Percentiles rank a stretch among this genome's conserved stretches.
phyloP scores from a whole-genome alignment of 345 rosid genomes.

The Camelina sativa region DNA sequence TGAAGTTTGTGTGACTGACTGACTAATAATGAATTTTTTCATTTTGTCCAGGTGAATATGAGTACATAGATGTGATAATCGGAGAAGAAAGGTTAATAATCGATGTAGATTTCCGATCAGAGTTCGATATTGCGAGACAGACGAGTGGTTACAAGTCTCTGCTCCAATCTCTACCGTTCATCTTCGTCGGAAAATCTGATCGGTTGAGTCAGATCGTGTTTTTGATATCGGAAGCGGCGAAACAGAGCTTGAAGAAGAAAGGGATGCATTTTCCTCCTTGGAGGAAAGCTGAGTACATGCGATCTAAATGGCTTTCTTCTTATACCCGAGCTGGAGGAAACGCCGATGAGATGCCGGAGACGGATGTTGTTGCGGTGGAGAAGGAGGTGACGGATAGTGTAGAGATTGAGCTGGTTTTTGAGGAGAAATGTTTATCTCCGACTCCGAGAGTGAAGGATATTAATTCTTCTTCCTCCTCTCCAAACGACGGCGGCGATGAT shows the following conservation, averaged over 20 bases:
- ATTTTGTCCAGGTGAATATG: conserved; percentile 74
- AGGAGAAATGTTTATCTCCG: conserved; percentile 46
- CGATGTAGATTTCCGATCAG: conserved; percentile 92
- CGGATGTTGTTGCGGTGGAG: conserved; percentile 3
- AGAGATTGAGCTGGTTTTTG: conserved; percentile 69
- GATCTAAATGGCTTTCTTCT: conserved; percentile 88
- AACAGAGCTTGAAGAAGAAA: conserved; percentile 87
- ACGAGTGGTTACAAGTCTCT: conserved; percentile 73
- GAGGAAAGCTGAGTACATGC: conserved; percentile 88
- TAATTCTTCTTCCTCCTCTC: conserved; percentile 35
- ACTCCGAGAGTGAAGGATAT: conserved; percentile 17
- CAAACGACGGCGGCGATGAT: conserved; percentile 25
- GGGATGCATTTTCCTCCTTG: conserved; percentile 95
- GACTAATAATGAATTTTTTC: neutral
- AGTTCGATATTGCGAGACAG: conserved; percentile 91
- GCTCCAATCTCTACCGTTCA: conserved; percentile 75
- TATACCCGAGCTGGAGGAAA: conserved; percentile 47
- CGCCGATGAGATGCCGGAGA: conserved; percentile 36
- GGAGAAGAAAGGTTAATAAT: conserved; percentile 70
- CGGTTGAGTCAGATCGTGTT: conserved; percentile 78
- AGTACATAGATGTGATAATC: conserved; percentile 82
- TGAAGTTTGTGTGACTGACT: conserved; percentile 32
- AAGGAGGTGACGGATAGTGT: conserved; percentile 32
- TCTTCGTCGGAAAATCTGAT: conserved; percentile 87
- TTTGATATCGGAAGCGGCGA: conserved; percentile 85